Percentiles rank a stretch among this genome's conserved stretches.
Conservation (phyloP, 352 stramenopile genomes). For the Salisapilia sapeloensis region DNA sequence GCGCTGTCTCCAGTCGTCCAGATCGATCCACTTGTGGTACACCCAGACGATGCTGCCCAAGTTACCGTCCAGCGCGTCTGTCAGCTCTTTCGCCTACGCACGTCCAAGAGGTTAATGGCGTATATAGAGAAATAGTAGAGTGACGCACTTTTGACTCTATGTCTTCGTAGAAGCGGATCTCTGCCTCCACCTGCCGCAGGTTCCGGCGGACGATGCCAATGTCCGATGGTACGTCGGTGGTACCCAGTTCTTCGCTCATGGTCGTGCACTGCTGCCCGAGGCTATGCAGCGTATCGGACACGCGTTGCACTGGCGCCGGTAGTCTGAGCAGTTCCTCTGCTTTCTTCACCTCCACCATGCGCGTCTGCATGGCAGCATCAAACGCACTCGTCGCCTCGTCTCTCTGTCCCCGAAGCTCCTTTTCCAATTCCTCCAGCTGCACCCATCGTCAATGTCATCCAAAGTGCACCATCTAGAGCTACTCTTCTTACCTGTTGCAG, state of each 20-base stretch:
- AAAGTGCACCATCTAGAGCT: too few relatives aligned
- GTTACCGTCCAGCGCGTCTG: constrained; percentile 24
- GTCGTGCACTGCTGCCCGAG: constrained; percentile 42
- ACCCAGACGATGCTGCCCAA: constrained; percentile 34
- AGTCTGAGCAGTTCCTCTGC: constrained; percentile 52
- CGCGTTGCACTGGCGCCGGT: constrained; percentile 36
- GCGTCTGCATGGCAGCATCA: constrained; percentile 46
- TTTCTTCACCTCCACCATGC: constrained; percentile 76
- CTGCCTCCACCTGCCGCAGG: constrained; percentile 56
- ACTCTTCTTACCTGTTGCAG: too few relatives aligned
- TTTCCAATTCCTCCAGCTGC: too few relatives aligned
- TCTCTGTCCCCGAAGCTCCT: too few relatives aligned
- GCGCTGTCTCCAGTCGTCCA: constrained; percentile 71
- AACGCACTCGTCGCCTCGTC: too few relatives aligned
- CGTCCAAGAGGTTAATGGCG: neutral
- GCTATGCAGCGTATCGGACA: constrained; percentile 35
- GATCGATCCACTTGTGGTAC: constrained; percentile 49
- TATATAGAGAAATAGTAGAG: too few relatives aligned
- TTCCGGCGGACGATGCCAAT: constrained; percentile 71
- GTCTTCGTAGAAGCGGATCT: constrained; percentile 76
- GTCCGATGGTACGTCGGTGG: constrained; percentile 61
- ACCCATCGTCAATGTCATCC: too few relatives aligned
- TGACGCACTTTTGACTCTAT: constrained; percentile 27
- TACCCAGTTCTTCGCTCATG: constrained; percentile 72
- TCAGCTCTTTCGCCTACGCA: constrained; percentile 16